phyloP scores from a whole-genome alignment of 192 early-diverging fungal species.

The Thamnidium elegans region DNA sequence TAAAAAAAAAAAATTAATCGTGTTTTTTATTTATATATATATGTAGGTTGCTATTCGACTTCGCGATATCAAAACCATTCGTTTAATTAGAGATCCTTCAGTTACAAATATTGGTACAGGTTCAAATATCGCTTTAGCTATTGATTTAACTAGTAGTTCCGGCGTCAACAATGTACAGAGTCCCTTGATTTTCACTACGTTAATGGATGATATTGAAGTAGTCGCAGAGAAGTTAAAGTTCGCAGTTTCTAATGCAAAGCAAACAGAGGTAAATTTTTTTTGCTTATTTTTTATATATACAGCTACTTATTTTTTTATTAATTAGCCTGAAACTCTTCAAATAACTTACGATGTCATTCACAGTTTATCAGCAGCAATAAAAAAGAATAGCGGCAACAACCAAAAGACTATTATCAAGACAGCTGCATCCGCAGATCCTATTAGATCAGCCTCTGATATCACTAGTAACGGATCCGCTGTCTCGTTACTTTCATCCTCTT shows the following conservation, averaged over 20 bases:
- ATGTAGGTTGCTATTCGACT: slow-evolving; percentile 43
- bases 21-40: no score
- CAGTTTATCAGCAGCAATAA: slow-evolving; percentile 23
- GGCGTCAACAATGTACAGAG: slow-evolving; percentile 1
- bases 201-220: slow-evolving; percentile 38
- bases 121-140: slow-evolving; percentile 24
- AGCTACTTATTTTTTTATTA: background rate
- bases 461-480: background rate
- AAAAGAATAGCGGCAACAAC: slow-evolving; percentile 12
- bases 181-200: slow-evolving; percentile 25
- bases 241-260: slow-evolving; percentile 32
- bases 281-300: background rate
- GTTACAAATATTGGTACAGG: slow-evolving; percentile 26
- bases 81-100: slow-evolving; percentile 30
- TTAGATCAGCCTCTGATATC: slow-evolving; percentile 4
- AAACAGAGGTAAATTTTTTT: background rate
- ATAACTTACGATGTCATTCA: slow-evolving; percentile 26
- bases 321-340: slow-evolving; percentile 25
- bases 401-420: slow-evolving; percentile 24
- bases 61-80: slow-evolving; percentile 43
- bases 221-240: slow-evolving; percentile 31
- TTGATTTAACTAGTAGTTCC: slow-evolving; percentile 12
- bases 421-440: background rate
- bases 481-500: background rate
- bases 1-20: background rate